Percentiles rank a stretch among this genome's conserved stretches.
phyloP scores from a whole-genome alignment of 2,329 filamentous ascomycete species.

The Dactylonectria estremocensis region DNA sequence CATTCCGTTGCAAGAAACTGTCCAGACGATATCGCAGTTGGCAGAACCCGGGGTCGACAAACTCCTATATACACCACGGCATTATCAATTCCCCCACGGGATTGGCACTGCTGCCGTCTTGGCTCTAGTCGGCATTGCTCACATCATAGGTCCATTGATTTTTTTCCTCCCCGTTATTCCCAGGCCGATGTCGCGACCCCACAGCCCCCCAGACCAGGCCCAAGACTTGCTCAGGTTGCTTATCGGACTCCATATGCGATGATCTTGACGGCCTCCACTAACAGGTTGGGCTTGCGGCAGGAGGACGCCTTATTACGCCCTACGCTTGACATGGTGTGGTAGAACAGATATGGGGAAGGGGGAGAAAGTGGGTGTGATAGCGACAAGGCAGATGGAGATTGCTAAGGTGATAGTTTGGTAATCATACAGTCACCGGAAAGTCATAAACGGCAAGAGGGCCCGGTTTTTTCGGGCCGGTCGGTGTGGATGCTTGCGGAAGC shows the following conservation, averaged over 20 bases:
- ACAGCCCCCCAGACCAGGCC: conserved; percentile 6
- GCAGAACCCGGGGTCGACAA: conserved; percentile 17
- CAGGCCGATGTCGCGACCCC: conserved; percentile 31
- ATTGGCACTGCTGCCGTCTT: conserved; percentile 11
- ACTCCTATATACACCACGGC: conserved; percentile 38
- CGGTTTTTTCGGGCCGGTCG: conserved; percentile 7
- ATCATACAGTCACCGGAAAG: conserved; percentile 12
- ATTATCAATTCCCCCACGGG: conserved; percentile 20
- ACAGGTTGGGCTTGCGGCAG: conserved; percentile 10
- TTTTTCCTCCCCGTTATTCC: conserved; percentile 7
- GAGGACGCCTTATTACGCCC: conserved; percentile 16
- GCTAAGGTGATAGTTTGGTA: conserved; percentile 4
- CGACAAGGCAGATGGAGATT: neutral
- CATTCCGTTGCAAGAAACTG: conserved; percentile 21
- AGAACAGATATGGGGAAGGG: neutral
- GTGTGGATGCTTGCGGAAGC: conserved; percentile 1
- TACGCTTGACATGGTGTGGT: conserved; percentile 8
- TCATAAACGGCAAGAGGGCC: conserved; percentile 13
- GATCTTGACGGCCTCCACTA: conserved; percentile 19
- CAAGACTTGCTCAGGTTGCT: conserved; percentile 3
- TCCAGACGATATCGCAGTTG: conserved; percentile 6
- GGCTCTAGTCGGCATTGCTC: neutral
- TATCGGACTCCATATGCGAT: conserved; percentile 15
- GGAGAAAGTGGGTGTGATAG: conserved; percentile 5
- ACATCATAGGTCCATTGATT: conserved; percentile 5